Evolutionary conservation across 1,284 basidiomycete genomes (phyloP), one percentile per base, ranked within the genome.

Genomic region (Apiotrichum gracile): DNA sequence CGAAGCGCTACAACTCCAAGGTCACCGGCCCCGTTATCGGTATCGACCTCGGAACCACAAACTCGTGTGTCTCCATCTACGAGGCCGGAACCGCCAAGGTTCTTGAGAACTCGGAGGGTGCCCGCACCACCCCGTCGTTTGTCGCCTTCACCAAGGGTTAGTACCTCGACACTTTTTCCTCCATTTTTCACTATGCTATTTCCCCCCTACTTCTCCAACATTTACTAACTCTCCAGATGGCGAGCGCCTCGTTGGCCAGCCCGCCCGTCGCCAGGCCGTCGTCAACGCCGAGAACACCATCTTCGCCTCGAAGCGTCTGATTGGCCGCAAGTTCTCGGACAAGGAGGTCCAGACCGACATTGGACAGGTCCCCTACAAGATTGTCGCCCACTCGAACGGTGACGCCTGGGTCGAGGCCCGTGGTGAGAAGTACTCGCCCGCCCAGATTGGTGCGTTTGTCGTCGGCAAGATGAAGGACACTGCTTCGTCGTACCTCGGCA

Each of bases 61-160:
- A 93, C 80, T 94, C 90, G 57, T 94, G 91, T 78, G 90, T 93
- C 60, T 86, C 90, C 45, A 82, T 93, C 63, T 96, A 93, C 89
- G 93, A 97, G 80, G 93, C 91, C 68, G 87, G 92, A 79, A 87
- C 85, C 44, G 83, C 93, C 52, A 87, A 90, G 65, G 94, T 98
- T 62, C 88, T 98, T 67, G 94, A 97, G 78, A 97, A 98, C 80
- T 80, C 92, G 13, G 94, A 98, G 80, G 94, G 94, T 81, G 90
- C 89, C 60, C 85, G 94, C 68, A 97, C 94, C 62, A 98, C 94
- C 27, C 96, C 96, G 10, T 98, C 94, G 48, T 91, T 97, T 54
- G 91, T 98, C 62, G 96, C 94, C 39, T 98, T 98, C 82, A 92
- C 93, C 62, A 97, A 97, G 78, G 79, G 79, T 66, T 65, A 78